Evolutionary conservation across 1,139 yeast species (phyloP).

Genomic region (Candida mesenterica): DNA sequence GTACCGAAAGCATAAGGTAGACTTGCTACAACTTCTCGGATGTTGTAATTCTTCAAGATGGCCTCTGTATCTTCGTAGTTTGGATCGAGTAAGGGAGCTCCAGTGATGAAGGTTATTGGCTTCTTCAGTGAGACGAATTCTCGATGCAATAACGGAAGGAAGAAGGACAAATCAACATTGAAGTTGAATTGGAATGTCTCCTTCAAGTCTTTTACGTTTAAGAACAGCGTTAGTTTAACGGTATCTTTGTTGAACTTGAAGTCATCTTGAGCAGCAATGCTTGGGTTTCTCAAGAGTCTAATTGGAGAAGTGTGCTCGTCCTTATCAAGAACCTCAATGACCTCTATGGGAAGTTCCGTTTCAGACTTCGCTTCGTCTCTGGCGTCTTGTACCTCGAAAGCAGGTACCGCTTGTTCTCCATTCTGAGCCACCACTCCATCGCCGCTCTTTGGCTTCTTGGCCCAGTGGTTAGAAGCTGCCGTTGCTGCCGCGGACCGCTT

Average conservation of each 20-base stretch:
- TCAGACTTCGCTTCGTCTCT: no score
- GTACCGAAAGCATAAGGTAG: constrained; percentile 42
- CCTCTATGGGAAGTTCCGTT: background rate
- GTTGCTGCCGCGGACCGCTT: constrained; percentile 7
- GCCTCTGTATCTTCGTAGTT: constrained; percentile 12
- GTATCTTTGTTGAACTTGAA: constrained; percentile 25
- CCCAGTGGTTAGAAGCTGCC: constrained; percentile 7
- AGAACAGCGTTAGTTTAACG: constrained; percentile 18
- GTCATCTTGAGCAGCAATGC: constrained; percentile 11
- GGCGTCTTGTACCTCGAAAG: no score
- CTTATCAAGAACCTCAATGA: background rate
- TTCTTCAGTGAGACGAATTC: constrained; percentile 18
- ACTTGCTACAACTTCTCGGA: constrained; percentile 30
- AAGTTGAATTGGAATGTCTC: constrained; percentile 53
- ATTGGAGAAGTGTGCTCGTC: constrained; percentile 19
- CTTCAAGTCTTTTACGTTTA: constrained; percentile 18
- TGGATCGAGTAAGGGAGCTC: constrained; percentile 21
- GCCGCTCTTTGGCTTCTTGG: constrained; percentile 7
- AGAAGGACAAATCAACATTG: constrained; percentile 40
- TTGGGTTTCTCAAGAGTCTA: constrained; percentile 27
- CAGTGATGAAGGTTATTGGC: constrained; percentile 34
- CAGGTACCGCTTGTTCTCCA: no score
- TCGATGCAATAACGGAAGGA: constrained; percentile 34
- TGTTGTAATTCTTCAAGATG: constrained; percentile 22
- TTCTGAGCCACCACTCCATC: background rate